Base-by-base conservation (phyloP, 2,329 filamentous ascomycete species). In the Teratosphaeria zuluensis region DNA sequence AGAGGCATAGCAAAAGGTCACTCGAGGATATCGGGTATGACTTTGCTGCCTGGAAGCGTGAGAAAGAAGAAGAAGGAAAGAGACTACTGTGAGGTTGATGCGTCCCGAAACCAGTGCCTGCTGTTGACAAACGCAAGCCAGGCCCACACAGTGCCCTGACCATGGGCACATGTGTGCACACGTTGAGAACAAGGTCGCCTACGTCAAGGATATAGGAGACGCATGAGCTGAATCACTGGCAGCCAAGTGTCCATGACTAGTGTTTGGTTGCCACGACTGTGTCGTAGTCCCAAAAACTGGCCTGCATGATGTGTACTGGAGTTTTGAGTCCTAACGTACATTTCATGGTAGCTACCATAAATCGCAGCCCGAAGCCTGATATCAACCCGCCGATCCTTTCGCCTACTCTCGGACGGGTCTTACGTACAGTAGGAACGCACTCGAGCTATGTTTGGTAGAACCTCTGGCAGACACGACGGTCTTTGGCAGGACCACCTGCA, bases 21-120 rank as follows among this genome's bases (percentile, higher is more conserved):
- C 70, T 95, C 24, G 80, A 83, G 62, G 87, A 95, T 64, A 76
- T 96, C 32, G 92, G 90, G 0, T 74, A 72, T 59, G 65, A 69
- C 56, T 74, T 69, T 58, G 70, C 70, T 19, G 59, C 62, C 57
- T 71, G 59, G 68, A 68, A 68, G 58, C 57, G 58, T 53, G 67
- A 68, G 61, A 48, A 48, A 19, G 42, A n/a, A 48, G 42, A 48
- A 21, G 42, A 48, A 65, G 59, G 55, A n/a, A 56, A 30, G 56
- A 63, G 60, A 51, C 52, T 57, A 53, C 35, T 63, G 8, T 63
- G 53, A 60, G 9, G 16, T 53, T 16, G 38, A n/a, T 28, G 32
- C 53, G 12, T 14, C 21, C 21, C 24, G 31, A 24, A 38, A 52
- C 30, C 24, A 2, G 24, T 28, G 24, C 24, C 24, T 28, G 28